Percentiles rank a stretch among this genome's conserved stretches.
Conservation (phyloP, 129 eudicot genomes). For the Calendula officinalis region DNA sequence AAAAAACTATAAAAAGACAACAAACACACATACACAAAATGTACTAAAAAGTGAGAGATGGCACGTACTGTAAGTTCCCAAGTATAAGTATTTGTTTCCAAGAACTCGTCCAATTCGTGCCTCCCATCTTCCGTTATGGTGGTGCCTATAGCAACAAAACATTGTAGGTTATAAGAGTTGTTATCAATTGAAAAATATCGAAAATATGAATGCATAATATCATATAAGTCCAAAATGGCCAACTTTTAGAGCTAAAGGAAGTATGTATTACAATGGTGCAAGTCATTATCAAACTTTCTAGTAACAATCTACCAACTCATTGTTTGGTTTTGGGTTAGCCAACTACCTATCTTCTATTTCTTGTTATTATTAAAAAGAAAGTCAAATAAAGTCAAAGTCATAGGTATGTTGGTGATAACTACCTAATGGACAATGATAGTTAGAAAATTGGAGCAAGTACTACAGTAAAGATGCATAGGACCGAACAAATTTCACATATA, state of each 20-base stretch:
- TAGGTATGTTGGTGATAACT: not conserved
- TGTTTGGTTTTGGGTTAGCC: constrained; percentile 6
- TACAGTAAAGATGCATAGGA: constrained; percentile 13
- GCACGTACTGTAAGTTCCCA: constrained; percentile 80
- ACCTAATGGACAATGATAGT: constrained; percentile 6
- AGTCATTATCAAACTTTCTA: constrained; percentile 3
- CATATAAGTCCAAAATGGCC: not conserved
- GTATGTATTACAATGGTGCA: not conserved
- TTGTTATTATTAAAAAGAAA: not conserved
- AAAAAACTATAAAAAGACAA: not conserved
- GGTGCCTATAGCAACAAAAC: constrained; percentile 61
- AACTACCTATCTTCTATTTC: constrained; percentile 16
- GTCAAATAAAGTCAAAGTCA: constrained; percentile 17
- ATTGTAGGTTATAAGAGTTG: not conserved
- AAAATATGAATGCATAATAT: not conserved
- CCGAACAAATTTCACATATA: constrained; percentile 16
- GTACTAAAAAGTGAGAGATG: constrained; percentile 6
- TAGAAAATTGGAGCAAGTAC: constrained; percentile 7
- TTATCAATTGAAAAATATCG: not conserved
- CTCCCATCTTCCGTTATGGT: constrained; percentile 94
- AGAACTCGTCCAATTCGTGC: constrained; percentile 86
- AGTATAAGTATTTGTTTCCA: constrained; percentile 77
- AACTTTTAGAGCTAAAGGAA: constrained; percentile 1
- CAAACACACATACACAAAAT: not conserved
- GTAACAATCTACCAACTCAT: not conserved